These are phyloP conservation scores for Fusarium penzigii DNA, from an alignment of 2,329 filamentous ascomycete genomes.

Conservation along the genomic window DNA sequence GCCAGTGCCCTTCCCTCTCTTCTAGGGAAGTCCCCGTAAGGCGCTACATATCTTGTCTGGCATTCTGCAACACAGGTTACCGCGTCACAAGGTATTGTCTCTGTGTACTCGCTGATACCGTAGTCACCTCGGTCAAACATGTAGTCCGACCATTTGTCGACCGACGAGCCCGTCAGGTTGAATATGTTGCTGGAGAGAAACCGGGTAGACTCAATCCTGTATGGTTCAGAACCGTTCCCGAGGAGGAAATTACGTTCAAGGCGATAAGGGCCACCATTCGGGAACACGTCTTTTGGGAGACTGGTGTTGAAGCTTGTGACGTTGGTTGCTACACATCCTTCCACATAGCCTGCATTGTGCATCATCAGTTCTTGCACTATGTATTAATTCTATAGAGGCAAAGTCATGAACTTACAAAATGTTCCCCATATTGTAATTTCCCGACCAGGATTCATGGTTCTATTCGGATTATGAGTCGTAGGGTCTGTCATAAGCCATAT, in stretches of 20 bases:
- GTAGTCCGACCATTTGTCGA: slow-evolving; percentile 2
- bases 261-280: not conserved
- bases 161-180: slow-evolving; percentile 1
- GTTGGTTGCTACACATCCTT: slow-evolving; percentile 3
- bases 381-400: not conserved
- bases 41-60: slow-evolving; percentile 2
- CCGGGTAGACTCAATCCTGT: not conserved
- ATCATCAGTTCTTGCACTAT: not conserved
- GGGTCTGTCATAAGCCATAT: not conserved
- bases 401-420: not conserved
- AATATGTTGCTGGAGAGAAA: not conserved
- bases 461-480: not conserved
- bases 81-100: not conserved
- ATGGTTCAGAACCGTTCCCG: not conserved
- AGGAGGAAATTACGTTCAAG: not conserved
- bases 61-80: slow-evolving; percentile 3
- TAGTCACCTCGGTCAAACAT: not conserved
- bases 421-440: not conserved
- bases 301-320: slow-evolving; percentile 1
- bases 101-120: not conserved
- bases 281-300: slow-evolving; percentile 4
- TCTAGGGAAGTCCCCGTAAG: not conserved
- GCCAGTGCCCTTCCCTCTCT: not conserved
- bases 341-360: slow-evolving; percentile 2
- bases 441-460: not conserved